Conservation (phyloP, 208 protist species). For the Balamuthia mandrillaris region DNA sequence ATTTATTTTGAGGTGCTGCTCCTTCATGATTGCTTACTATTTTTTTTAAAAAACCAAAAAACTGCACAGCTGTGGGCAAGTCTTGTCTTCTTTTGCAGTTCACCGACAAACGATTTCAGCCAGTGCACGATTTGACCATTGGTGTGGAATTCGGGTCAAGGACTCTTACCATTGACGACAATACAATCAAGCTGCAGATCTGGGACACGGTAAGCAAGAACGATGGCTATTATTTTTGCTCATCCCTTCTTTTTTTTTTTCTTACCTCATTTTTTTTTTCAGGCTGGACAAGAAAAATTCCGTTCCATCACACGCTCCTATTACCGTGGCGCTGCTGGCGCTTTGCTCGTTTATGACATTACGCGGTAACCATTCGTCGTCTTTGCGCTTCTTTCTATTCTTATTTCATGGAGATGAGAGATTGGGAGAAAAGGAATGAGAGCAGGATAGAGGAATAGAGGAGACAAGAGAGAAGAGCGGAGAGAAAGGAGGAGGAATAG, state of each 20-base stretch:
- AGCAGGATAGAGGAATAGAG: too few relatives aligned
- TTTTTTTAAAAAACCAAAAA: not conserved
- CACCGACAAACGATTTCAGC: conserved; percentile 98
- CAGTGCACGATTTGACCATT: conserved; percentile 98
- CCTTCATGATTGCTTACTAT: not conserved
- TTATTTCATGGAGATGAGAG: not conserved
- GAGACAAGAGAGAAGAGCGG: not conserved
- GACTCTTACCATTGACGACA: conserved; percentile 90
- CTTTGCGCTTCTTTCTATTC: not conserved
- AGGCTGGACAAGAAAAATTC: conserved; percentile 94
- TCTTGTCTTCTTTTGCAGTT: conserved; percentile 97
- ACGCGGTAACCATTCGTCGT: conserved; percentile 68
- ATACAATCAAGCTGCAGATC: conserved; percentile 97
- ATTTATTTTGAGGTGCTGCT: not conserved
- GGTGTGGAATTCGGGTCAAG: conserved; percentile 98
- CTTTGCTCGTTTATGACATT: conserved; percentile 97
- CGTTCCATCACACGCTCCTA: conserved; percentile 98
- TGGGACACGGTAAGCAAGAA: conserved; percentile 89
- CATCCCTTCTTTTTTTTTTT: not conserved
- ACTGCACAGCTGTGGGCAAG: conserved; percentile 86
- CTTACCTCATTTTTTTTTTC: not conserved
- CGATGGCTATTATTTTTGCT: not conserved
- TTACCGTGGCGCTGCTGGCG: conserved; percentile 96
- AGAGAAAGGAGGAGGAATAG: not conserved
- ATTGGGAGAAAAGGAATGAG: too few relatives aligned